A percentile compares a stretch with the other conserved stretches of the same genome.
Evolutionary conservation across 106 monocot species (phyloP).

Genomic region (Allium cepa): DNA sequence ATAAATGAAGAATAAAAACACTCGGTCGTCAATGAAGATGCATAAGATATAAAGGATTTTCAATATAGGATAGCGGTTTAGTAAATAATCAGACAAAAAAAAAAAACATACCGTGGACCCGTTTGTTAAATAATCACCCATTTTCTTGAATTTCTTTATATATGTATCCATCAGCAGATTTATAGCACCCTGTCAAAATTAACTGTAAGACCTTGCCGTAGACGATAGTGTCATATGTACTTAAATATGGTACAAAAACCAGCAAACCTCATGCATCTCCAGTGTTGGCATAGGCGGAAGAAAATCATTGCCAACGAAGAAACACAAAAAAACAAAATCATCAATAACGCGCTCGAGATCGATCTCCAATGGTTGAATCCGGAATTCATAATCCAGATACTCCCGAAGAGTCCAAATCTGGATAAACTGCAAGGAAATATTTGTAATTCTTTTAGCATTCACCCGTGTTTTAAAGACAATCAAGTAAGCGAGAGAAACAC

Average conservation of each 20-base stretch:
- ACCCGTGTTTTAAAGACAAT: no score
- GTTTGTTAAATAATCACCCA: slow-evolving; percentile 88
- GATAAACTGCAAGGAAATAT: slow-evolving; percentile 58
- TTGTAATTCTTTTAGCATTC: no score
- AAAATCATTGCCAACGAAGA: slow-evolving; percentile 99
- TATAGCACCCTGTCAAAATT: slow-evolving; percentile 65
- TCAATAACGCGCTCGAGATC: slow-evolving; percentile 92
- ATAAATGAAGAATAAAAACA: no score
- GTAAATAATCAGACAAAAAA: no score
- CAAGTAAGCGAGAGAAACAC: no score
- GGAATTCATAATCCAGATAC: slow-evolving; percentile 87
- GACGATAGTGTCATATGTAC: no score
- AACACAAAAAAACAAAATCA: slow-evolving; percentile 95
- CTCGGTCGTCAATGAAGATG: slow-evolving; percentile 7
- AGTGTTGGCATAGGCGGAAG: slow-evolving; percentile 97
- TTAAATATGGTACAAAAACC: no score
- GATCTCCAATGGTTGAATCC: slow-evolving; percentile 61
- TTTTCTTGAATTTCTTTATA: slow-evolving; percentile 70
- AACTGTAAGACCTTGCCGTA: no score
- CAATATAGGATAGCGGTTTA: no score
- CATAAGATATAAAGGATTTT: no score
- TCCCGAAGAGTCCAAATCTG: slow-evolving; percentile 98
- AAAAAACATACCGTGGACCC: slow-evolving; percentile 51
- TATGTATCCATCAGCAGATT: slow-evolving; percentile 86
- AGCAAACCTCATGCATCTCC: slow-evolving; percentile 87